Conservation (phyloP, 129 eudicot species). For the Escallonia herrerae region DNA sequence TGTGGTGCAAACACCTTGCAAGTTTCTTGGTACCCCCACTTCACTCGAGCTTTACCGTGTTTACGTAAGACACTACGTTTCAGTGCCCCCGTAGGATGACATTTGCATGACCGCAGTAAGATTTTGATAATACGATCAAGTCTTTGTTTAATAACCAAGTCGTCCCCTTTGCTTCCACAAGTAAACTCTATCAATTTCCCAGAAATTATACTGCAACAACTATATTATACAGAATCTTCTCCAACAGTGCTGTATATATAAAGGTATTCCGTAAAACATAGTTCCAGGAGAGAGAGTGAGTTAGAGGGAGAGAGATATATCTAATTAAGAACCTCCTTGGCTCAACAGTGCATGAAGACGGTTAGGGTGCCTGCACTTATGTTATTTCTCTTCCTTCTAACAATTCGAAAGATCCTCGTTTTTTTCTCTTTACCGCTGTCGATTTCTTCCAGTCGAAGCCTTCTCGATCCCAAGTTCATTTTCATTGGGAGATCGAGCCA, state of each 20-base stretch:
- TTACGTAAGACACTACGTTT: not conserved
- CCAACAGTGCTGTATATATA: not conserved
- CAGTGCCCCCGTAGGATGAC: not conserved
- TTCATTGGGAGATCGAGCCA: slow-evolving; percentile 1
- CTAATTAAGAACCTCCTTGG: no score
- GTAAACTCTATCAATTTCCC: not conserved
- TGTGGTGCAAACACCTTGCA: no score
- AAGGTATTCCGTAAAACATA: not conserved
- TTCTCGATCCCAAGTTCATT: not conserved
- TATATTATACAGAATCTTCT: not conserved
- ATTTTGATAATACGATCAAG: no score
- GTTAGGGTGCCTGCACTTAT: not conserved
- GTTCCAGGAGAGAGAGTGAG: no score
- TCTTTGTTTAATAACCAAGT: not conserved
- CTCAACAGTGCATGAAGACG: slow-evolving; percentile 1
- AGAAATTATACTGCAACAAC: not conserved
- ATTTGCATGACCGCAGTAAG: not conserved
- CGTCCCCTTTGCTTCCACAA: not conserved
- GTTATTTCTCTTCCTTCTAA: not conserved
- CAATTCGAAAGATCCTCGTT: slow-evolving; percentile 1
- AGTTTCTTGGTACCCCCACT: not conserved
- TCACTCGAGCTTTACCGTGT: not conserved
- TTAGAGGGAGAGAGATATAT: not conserved
- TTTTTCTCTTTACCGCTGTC: not conserved
- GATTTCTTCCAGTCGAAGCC: not conserved